Evolutionary conservation across 305 asterid genomes (phyloP).

Genomic region (Fraxinus latifolia): DNA sequence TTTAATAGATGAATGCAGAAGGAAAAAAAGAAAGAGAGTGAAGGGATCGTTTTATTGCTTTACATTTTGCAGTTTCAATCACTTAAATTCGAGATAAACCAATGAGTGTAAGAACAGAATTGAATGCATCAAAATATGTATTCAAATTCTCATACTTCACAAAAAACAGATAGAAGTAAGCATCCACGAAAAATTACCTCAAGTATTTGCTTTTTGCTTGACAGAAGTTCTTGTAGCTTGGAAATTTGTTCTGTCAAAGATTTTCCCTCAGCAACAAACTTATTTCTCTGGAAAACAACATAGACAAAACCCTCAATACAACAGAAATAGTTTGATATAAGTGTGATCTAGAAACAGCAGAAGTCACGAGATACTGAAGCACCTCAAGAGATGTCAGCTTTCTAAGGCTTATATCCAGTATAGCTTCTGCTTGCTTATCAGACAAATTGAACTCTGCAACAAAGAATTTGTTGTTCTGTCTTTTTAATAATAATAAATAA

Average conservation of each 20-base stretch:
- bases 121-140: conserved; percentile 18
- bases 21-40: conserved; percentile 1
- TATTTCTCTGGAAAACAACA: conserved; percentile 68
- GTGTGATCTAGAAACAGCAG: conserved; percentile 11
- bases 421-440: conserved; percentile 96
- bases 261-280: conserved; percentile 76
- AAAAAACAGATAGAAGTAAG: conserved; percentile 6
- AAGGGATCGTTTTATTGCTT: conserved; percentile 1
- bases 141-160: neutral
- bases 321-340: conserved; percentile 13
- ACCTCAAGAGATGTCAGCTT: conserved; percentile 92
- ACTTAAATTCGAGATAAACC: neutral
- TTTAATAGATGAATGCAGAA: conserved; percentile 8
- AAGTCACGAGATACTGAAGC: conserved; percentile 29
- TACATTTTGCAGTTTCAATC: conserved; percentile 4
- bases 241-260: conserved; percentile 66
- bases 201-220: conserved; percentile 69
- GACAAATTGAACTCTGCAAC: conserved; percentile 73
- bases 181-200: conserved; percentile 48
- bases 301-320: conserved; percentile 12
- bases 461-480: conserved; percentile 11
- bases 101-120: conserved; percentile 8
- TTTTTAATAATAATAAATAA: neutral
- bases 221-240: conserved; percentile 76
- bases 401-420: conserved; percentile 92